Base-by-base conservation (phyloP, 2,329 filamentous ascomycete species). In the Trichoderma aggressivum region DNA sequence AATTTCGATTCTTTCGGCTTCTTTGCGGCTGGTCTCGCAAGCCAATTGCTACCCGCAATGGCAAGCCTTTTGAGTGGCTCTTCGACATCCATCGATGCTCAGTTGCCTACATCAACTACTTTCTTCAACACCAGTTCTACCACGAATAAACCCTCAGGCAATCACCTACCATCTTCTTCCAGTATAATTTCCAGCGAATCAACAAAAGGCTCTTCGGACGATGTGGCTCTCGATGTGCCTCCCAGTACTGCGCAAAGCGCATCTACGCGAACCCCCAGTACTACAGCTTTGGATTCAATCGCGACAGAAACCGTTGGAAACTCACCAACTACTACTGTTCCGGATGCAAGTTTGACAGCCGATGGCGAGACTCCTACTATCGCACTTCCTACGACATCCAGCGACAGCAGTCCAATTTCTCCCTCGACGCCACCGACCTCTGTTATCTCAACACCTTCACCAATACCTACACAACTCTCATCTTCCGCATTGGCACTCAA, bases 11-110 rank as follows among this genome's bases (percentile, higher is more conserved):
- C 32, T 72, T 64, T 65, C 43, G 7, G 10, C n/a, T 50, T 56
- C 26, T 73, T 69, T 74, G 82, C 82, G 81, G 82, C 83, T 84
- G 83, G 82, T 80, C 78, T 85, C 83, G 84, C 84, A 77, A 77
- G 34, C 73, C 70, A 75, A 74, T 74, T 72, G 71, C 62, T 72
- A 56, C 60, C 74, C 70, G 75, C 70, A 67, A 78, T 78, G 76
- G 77, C 80, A 70, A 81, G 78, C 77, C 82, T 86, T 77, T 82
- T 81, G 74, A 78, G 79, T 76, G 83, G 83, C 72, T 84, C 85
- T 72, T 82, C 86, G 71, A 88, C 86, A 69, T 84, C 79, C 62
- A 80, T 87, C 69, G 85, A 85, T 65, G 84, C 82, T 77, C 82
- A 83, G 78, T 88, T 73, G 67, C 72, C 63, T 56, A 71, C 71